These are phyloP conservation scores for Leccinum ochraceum DNA, from an alignment of 768 basidiomycete genomes.

Conservation along the genomic window DNA sequence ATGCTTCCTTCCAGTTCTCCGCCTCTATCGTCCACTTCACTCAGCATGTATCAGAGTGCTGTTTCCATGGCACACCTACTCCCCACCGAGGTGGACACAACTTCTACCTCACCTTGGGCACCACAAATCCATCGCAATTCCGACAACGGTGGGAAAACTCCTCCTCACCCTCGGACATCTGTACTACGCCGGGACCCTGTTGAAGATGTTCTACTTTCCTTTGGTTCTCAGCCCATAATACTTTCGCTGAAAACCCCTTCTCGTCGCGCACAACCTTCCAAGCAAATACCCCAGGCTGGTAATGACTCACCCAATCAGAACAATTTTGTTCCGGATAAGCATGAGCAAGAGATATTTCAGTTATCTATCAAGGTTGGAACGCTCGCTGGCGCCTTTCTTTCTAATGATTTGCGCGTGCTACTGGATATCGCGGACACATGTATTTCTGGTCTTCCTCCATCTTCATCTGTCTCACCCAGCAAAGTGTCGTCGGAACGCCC, in stretches of 20 bases:
- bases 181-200: slow-evolving; percentile 11
- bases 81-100: neutral
- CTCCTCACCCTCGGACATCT: slow-evolving; percentile 7
- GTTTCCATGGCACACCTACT: slow-evolving; percentile 39
- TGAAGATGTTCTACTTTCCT: slow-evolving; percentile 57
- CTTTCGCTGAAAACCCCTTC: slow-evolving; percentile 53
- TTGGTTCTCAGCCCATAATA: slow-evolving; percentile 62
- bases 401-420: slow-evolving; percentile 56
- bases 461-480: slow-evolving; percentile 14
- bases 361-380: slow-evolving; percentile 48
- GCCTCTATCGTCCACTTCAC: slow-evolving; percentile 51
- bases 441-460: slow-evolving; percentile 24
- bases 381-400: slow-evolving; percentile 55
- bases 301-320: slow-evolving; percentile 10
- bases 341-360: slow-evolving; percentile 35
- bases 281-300: slow-evolving; percentile 1
- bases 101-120: neutral
- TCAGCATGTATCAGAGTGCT: slow-evolving; percentile 82
- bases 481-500: slow-evolving; percentile 16
- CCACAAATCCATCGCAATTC: neutral
- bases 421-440: slow-evolving; percentile 42
- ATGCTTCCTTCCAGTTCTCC: slow-evolving; percentile 51
- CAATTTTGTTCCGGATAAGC: slow-evolving; percentile 4
- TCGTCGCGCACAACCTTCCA: slow-evolving; percentile 20
- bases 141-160: slow-evolving; percentile 4